Percentiles rank a stretch among this genome's conserved stretches.
phyloP scores from a whole-genome alignment of 345 rosid species.

The Eutrema japonicum region DNA sequence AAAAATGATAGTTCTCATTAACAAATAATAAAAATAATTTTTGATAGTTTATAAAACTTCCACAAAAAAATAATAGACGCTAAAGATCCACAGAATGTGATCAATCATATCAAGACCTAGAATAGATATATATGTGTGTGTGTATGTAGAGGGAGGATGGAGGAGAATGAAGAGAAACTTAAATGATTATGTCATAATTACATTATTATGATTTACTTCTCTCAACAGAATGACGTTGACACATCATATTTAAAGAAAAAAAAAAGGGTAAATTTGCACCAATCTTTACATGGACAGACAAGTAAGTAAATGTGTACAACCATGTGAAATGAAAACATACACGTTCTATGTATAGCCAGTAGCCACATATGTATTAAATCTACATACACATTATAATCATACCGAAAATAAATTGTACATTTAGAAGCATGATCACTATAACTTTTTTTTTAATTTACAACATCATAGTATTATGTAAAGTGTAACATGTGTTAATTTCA shows the following conservation, averaged over 20 bases:
- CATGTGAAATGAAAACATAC: constrained; percentile 27
- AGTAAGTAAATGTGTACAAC: constrained; percentile 26
- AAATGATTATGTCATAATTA: constrained; percentile 52
- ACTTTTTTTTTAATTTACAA: background rate
- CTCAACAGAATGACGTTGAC: constrained; percentile 46
- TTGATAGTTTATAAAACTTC: background rate
- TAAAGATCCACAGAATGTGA: constrained; percentile 29
- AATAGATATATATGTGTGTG: constrained; percentile 25
- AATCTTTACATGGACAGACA: constrained; percentile 44
- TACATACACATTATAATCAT: background rate
- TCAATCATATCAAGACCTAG: constrained; percentile 40
- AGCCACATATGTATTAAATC: background rate
- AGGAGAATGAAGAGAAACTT: constrained; percentile 46
- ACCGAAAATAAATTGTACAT: background rate
- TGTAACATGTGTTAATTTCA: background rate
- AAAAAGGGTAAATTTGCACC: constrained; percentile 26
- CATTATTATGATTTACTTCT: constrained; percentile 40
- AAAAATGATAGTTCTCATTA: constrained; percentile 2
- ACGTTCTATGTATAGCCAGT: constrained; percentile 6
- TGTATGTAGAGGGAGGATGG: constrained; percentile 37
- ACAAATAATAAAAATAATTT: constrained; percentile 8
- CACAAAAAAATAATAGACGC: constrained; percentile 11
- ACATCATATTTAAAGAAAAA: constrained; percentile 38
- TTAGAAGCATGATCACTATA: background rate
- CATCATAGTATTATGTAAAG: background rate